Evolutionary conservation across 257 asterid species (phyloP).

Genomic region (Primulina huaijiensis): DNA sequence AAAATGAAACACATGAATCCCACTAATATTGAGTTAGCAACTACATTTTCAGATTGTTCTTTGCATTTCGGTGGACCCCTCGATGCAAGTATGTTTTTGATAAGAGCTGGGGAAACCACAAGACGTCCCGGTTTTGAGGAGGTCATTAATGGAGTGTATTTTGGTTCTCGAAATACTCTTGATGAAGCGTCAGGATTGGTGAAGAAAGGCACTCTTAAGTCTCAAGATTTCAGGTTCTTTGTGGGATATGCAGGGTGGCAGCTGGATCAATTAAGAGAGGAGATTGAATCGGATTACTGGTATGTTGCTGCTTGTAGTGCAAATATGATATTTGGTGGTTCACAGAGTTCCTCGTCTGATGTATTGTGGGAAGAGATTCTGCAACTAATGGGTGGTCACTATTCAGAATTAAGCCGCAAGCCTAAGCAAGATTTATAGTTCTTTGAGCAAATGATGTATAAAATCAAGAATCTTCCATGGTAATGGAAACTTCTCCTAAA

Average conservation of each 20-base stretch:
- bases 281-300: conserved; percentile 82
- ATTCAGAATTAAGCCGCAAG: conserved; percentile 89
- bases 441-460: conserved; percentile 18
- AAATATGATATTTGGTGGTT: conserved; percentile 53
- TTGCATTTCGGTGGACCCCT: conserved; percentile 97
- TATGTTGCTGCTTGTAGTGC: conserved; percentile 86
- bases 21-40: conserved; percentile 61
- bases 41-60: conserved; percentile 75
- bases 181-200: conserved; percentile 71
- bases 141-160: conserved; percentile 71
- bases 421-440: conserved; percentile 82
- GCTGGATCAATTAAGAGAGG: conserved; percentile 75
- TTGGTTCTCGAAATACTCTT: conserved; percentile 79
- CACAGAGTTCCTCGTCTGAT: conserved; percentile 50
- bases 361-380: conserved; percentile 87
- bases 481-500: conserved; percentile 12
- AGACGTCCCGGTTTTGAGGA: conserved; percentile 58
- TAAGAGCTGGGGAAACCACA: conserved; percentile 51
- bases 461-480: conserved; percentile 20
- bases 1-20: conserved; percentile 83
- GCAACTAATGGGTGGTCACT: conserved; percentile 92
- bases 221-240: conserved; percentile 82
- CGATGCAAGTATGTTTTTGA: conserved; percentile 77
- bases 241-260: conserved; percentile 97
- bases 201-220: conserved; percentile 58